Percentiles rank a stretch among this genome's conserved stretches.
These are phyloP conservation scores for Zea luxurians DNA, from an alignment of 176 grass and related monocot species.

Conservation along the genomic window DNA sequence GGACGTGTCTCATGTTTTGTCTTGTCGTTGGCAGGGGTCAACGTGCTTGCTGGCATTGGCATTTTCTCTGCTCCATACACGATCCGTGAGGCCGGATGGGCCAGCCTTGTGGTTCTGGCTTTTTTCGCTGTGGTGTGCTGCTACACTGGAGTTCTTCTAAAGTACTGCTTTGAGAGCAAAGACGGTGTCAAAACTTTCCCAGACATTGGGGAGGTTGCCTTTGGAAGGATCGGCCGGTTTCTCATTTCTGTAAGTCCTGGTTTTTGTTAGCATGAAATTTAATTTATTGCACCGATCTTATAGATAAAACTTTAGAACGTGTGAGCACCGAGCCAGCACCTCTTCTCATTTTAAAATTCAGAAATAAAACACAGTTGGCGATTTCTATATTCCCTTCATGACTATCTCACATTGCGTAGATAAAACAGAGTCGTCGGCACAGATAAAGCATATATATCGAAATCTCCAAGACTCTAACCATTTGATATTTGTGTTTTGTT, in stretches of 20 bases:
- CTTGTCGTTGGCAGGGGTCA: slow-evolving; percentile 58
- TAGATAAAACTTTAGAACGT: too few relatives aligned
- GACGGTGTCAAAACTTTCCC: slow-evolving; percentile 78
- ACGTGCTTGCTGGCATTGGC: slow-evolving; percentile 84
- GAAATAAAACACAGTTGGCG: too few relatives aligned
- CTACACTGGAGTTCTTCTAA: slow-evolving; percentile 80
- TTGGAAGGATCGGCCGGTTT: slow-evolving; percentile 78
- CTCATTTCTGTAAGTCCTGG: slow-evolving; percentile 68
- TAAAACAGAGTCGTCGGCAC: too few relatives aligned
- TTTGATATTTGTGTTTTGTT: not conserved
- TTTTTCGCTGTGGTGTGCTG: slow-evolving; percentile 69
- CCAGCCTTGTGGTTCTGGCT: slow-evolving; percentile 50
- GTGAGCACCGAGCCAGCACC: too few relatives aligned
- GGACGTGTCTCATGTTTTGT: not conserved
- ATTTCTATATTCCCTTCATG: too few relatives aligned
- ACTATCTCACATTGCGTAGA: not conserved
- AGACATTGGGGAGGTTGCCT: slow-evolving; percentile 93
- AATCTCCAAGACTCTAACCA: not conserved
- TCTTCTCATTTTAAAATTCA: too few relatives aligned
- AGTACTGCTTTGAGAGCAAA: slow-evolving; percentile 82
- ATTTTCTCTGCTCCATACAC: slow-evolving; percentile 86
- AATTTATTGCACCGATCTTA: too few relatives aligned
- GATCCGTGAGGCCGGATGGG: slow-evolving; percentile 75
- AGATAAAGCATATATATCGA: not conserved
- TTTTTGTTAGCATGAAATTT: not conserved